Percentiles rank a stretch among this genome's conserved stretches.
Conservation (phyloP, 495 filamentous ascomycete genomes). For the Penicillium canescens region DNA sequence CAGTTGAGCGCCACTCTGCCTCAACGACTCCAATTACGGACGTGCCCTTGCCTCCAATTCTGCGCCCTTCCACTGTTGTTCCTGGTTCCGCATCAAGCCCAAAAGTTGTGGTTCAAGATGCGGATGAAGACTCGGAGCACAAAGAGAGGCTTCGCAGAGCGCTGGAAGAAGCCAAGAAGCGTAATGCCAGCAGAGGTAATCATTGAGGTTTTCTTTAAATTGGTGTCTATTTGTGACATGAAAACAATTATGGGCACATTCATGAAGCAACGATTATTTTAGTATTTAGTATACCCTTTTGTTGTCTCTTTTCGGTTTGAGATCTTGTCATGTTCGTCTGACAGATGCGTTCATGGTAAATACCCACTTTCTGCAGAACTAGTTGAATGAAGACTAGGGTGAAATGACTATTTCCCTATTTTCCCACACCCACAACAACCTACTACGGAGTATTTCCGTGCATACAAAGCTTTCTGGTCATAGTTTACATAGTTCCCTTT, state of each 20-base stretch:
- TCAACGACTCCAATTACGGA: constrained; percentile 18
- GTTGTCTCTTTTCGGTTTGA: background rate
- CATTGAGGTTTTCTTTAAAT: constrained; percentile 7
- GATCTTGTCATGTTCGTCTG: background rate
- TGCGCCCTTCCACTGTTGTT: constrained; percentile 16
- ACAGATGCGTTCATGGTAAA: constrained; percentile 1
- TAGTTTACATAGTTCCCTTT: too few species aligned
- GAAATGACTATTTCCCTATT: constrained; percentile 3
- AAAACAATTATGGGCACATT: background rate
- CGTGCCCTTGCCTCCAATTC: constrained; percentile 15
- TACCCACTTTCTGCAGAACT: constrained; percentile 12
- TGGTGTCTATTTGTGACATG: background rate
- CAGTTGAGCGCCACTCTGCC: constrained; percentile 4
- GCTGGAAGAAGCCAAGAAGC: constrained; percentile 49
- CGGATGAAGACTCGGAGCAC: constrained; percentile 37
- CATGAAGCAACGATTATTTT: constrained; percentile 27
- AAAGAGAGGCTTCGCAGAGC: constrained; percentile 48
- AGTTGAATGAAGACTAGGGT: constrained; percentile 11
- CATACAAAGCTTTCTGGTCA: too few species aligned
- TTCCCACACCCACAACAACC: background rate
- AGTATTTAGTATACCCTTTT: constrained; percentile 12
- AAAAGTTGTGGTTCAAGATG: background rate
- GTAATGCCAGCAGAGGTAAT: constrained; percentile 43
- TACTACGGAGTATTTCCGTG: background rate
- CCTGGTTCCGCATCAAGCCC: constrained; percentile 14